Evolutionary conservation across 2,329 filamentous ascomycete species (phyloP), one percentile per base, ranked within the genome.

Genomic region (Penicillium janthinellum): DNA sequence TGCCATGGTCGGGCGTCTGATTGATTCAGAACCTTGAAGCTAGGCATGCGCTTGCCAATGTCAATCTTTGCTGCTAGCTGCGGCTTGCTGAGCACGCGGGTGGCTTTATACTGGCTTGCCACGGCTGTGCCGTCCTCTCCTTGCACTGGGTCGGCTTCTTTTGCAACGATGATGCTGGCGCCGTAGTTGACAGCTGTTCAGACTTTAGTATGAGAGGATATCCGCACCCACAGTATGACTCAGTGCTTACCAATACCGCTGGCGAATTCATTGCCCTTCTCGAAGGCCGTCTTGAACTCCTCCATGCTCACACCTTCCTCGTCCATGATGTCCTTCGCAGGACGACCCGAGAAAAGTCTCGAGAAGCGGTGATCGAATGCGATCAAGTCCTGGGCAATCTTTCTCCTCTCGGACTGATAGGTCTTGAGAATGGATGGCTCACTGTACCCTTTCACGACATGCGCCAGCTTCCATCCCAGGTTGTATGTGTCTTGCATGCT

Each of bases 401-500:
- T 79, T 5, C 83, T 80, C 5, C 88, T 78, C 67, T 86, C 84
- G 0, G 76, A 75, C 37, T 83, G 74, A 62, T 85, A 86, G 1
- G 83, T 85, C 58, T 78, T 77, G 1, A 86, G 73, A 15, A 85
- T 77, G 0, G 71, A 69, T 0, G 74, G 73, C 8, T 76, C 64
- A 1, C 75, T 70, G 10, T 75, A 62, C 5, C 78, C 77, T 31
- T 79, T 81, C 22, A 84, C 70, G 0, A 84, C 83, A 31, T 79
- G 69, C 0, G 77, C 79, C 1, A 86, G 70, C 67, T 86, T 86
- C 84, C 84, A 86, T 31, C 81, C 83, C 0, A 86, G 75, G 63
- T 86, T 86, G 72, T 79, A 86, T 4, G 80, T 74, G 70, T 91
- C 88, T 66, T 89, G 87, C 84, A 91, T 88, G 34, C 81, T 84